These are phyloP conservation scores for Cladosporium velox DNA, from an alignment of 2,329 filamentous ascomycete genomes.

Conservation along the genomic window DNA sequence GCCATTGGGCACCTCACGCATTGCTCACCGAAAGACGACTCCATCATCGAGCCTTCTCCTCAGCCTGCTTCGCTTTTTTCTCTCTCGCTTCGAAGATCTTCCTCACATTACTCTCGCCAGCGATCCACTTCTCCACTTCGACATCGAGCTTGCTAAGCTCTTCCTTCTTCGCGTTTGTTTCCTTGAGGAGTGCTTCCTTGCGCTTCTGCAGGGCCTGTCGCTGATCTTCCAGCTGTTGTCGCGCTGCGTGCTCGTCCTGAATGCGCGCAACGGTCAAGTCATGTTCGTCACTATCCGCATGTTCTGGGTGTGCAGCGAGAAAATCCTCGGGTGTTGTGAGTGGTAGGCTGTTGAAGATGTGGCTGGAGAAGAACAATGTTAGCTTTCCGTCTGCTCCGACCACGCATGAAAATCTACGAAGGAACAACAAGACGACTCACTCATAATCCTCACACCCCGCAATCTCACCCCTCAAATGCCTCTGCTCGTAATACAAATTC, in stretches of 20 bases:
- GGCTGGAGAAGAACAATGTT: constrained; percentile 52
- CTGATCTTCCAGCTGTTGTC: constrained; percentile 81
- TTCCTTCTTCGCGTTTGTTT: constrained; percentile 91
- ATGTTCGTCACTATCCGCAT: constrained; percentile 71
- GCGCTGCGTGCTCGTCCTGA: constrained; percentile 82
- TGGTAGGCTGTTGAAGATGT: constrained; percentile 84
- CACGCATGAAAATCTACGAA: not conserved
- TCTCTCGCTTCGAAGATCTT: constrained; percentile 34
- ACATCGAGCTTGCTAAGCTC: constrained; percentile 88
- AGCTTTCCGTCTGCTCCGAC: constrained; percentile 20
- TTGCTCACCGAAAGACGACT: not conserved
- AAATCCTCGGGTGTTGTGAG: constrained; percentile 84
- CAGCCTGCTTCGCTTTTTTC: constrained; percentile 26
- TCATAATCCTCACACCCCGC: constrained; percentile 87
- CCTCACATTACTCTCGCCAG: constrained; percentile 30
- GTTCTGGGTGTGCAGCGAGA: constrained; percentile 72
- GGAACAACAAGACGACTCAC: constrained; percentile 57
- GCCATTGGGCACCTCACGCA: no score
- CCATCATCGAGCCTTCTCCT: constrained; percentile 15
- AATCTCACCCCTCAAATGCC: constrained; percentile 88
- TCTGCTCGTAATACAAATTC: constrained; percentile 95
- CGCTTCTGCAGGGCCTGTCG: constrained; percentile 64
- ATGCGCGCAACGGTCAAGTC: constrained; percentile 87
- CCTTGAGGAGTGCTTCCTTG: constrained; percentile 68
- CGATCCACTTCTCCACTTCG: constrained; percentile 67